Evolutionary conservation across 495 filamentous ascomycete genomes (phyloP).

Genomic region (Evansstolkia leycettana): DNA sequence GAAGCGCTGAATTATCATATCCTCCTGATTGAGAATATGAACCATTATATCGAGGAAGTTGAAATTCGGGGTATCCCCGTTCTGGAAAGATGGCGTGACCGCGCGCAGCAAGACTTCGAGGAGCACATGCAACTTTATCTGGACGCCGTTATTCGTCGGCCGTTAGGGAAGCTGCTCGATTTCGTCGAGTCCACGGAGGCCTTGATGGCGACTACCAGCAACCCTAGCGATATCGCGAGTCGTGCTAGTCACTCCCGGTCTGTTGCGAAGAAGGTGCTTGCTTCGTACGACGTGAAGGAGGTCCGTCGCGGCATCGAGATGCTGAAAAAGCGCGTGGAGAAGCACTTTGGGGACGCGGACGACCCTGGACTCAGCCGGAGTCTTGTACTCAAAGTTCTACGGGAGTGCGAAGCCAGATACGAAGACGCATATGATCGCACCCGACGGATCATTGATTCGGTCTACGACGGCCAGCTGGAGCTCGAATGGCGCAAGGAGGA

Average conservation of each 20-base stretch:
- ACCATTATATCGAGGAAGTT: conserved; percentile 88
- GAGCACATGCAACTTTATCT: conserved; percentile 85
- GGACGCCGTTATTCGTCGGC: conserved; percentile 74
- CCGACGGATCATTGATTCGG: conserved; percentile 44
- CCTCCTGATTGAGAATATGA: conserved; percentile 96
- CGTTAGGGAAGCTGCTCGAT: conserved; percentile 80
- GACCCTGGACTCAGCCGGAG: conserved; percentile 54
- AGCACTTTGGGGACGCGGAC: conserved; percentile 86
- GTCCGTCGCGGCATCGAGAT: conserved; percentile 74
- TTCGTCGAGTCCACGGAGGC: conserved; percentile 75
- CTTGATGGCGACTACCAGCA: conserved; percentile 37
- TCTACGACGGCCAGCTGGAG: conserved; percentile 54
- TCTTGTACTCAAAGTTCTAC: conserved; percentile 66
- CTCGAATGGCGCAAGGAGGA: conserved; percentile 51
- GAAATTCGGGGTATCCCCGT: conserved; percentile 62
- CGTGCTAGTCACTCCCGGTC: conserved; percentile 68
- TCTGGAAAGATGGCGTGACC: conserved; percentile 66
- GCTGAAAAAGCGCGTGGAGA: conserved; percentile 81
- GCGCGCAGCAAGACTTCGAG: conserved; percentile 64
- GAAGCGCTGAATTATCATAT: conserved; percentile 94
- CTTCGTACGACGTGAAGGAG: conserved; percentile 69
- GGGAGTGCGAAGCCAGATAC: conserved; percentile 71
- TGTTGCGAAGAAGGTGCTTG: conserved; percentile 73
- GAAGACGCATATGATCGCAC: conserved; percentile 59
- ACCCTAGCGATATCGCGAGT: conserved; percentile 43